phyloP scores from a whole-genome alignment of 2,329 filamentous ascomycete genomes.

The Xylaria sp. region DNA sequence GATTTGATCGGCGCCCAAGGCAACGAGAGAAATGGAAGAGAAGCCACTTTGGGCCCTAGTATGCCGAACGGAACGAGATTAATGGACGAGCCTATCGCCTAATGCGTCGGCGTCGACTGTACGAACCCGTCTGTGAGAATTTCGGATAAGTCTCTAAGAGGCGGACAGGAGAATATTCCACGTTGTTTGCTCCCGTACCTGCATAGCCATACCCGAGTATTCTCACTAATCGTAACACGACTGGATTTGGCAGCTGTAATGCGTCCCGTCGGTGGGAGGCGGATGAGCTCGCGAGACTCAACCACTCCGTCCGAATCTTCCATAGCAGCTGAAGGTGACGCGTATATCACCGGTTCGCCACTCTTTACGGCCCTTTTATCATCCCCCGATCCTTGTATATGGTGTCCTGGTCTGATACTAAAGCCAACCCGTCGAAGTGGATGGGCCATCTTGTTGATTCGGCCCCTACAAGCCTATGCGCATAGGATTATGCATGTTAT shows the following conservation, averaged over 20 bases:
- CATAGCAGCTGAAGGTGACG: not conserved
- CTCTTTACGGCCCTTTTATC: no score
- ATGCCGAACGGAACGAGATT: not conserved
- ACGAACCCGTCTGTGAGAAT: not conserved
- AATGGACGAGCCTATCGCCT: no score
- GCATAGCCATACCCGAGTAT: not conserved
- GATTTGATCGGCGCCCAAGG: slow-evolving; percentile 8
- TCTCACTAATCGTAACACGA: not conserved
- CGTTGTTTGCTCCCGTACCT: slow-evolving; percentile 8
- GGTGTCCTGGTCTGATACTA: not conserved
- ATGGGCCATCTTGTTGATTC: not conserved
- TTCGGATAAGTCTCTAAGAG: not conserved
- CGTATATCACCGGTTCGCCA: no score
- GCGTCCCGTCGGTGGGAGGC: not conserved
- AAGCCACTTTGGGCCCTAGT: not conserved
- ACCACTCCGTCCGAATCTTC: not conserved
- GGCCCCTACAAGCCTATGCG: not conserved
- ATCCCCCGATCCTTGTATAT: no score
- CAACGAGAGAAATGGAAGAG: not conserved
- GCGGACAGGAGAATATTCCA: not conserved
- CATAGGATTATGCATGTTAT: not conserved
- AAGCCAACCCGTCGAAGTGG: not conserved
- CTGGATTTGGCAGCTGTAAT: slow-evolving; percentile 5
- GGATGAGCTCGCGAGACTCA: not conserved
- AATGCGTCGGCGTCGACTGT: not conserved